Evolutionary conservation across 208 protist genomes (phyloP), one percentile per base, ranked within the genome.

Genomic region (Vickermania spadyakhi): DNA sequence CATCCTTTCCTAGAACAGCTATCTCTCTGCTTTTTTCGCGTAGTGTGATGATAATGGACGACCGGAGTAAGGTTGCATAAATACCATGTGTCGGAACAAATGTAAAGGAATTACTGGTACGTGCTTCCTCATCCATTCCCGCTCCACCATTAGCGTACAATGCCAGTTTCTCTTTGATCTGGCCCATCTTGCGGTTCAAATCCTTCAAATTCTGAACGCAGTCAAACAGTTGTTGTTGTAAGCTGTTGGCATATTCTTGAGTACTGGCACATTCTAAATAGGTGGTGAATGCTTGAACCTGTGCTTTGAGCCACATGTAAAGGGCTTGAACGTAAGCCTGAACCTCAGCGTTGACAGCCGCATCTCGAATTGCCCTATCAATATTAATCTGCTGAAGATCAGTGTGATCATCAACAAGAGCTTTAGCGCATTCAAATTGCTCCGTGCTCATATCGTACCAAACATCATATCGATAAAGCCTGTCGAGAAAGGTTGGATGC

Each of bases 281-380:
- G 13, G 73, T 66, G 2, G 58, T 50, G 41, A 84, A 81, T 5
- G 62, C 60, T 5, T 62, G 49, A 28, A 83, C 31, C 31, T 86
- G 80, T 1, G 76, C 67, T 27, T 77, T 58, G 36, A 77, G 42
- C 80, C 80, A 86, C 23, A 77, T 66, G 23, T 58, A 70, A 14
- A 83, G 58, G 21, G 69, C 51, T 3, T 59, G 51, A 14, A 79
- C 18, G 36, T 45, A 28, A 0, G 73, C 18, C 18, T 64, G 49
- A 23, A 28, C 53, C 25, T 41, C 7, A 36, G 41, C 42, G 13
- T 60, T 29, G 3, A 29, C 36, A 11, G 57, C n/a, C 42, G 60
- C 60, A 3, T 21, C 58, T 3, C 14, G 30, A 18, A 59, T 26
- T 14, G 60, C 49, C 5, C 28, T 49, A 14, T 51, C 63, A 5